Conservation (phyloP, 2,329 filamentous ascomycete species). For the Fusarium nisikadoi region DNA sequence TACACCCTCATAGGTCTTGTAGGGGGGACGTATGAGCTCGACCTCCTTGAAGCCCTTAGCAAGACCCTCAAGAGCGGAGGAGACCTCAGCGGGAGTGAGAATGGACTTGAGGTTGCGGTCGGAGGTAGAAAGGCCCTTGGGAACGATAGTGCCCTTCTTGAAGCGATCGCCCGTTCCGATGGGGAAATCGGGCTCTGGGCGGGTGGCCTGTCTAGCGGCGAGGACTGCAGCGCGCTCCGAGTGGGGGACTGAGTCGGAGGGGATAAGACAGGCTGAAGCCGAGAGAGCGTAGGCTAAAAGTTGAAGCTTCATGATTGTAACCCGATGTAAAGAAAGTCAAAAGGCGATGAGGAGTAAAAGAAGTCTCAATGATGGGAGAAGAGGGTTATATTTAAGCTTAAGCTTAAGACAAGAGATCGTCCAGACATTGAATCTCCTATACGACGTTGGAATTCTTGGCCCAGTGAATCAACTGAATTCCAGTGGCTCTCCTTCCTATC, state of each 20-base stretch:
- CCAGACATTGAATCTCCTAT: background rate
- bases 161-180: slow-evolving; percentile 58
- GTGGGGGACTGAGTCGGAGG: slow-evolving; percentile 48
- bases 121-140: slow-evolving; percentile 48
- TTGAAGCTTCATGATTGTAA: slow-evolving; percentile 45
- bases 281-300: slow-evolving; percentile 36
- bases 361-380: background rate
- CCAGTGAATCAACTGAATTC: background rate
- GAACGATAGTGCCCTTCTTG: slow-evolving; percentile 51
- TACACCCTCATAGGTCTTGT: slow-evolving; percentile 56
- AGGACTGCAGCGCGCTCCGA: slow-evolving; percentile 19
- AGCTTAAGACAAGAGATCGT: background rate
- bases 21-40: slow-evolving; percentile 54
- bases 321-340: background rate
- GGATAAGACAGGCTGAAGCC: slow-evolving; percentile 52
- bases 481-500: slow-evolving; percentile 34
- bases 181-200: slow-evolving; percentile 45
- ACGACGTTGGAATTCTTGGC: background rate
- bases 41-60: slow-evolving; percentile 52
- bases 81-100: slow-evolving; percentile 58
- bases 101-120: slow-evolving; percentile 54
- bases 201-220: slow-evolving; percentile 18
- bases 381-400: slow-evolving; percentile 27
- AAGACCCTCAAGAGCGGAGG: slow-evolving; percentile 56
- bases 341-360: background rate